Evolutionary conservation across 1,139 yeast species (phyloP).

Genomic region (Blastobotrys malaysiensis): DNA sequence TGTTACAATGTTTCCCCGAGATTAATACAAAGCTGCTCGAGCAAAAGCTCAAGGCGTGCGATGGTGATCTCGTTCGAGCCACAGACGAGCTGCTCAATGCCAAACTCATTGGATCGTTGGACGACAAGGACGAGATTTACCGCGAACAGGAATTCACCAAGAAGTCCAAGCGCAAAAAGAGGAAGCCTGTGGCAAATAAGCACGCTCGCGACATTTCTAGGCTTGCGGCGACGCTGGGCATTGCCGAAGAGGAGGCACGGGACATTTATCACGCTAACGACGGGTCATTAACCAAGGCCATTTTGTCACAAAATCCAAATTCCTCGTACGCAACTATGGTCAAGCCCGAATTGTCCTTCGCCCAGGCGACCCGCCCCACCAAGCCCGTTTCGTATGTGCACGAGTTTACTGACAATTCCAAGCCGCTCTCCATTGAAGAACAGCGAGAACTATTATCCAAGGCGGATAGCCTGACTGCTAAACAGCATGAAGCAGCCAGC

Average conservation of each 20-base stretch:
- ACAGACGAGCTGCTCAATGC: conserved; percentile 25
- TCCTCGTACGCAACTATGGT: neutral
- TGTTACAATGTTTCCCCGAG: conserved; percentile 24
- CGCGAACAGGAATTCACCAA: conserved; percentile 4
- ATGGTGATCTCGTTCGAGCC: conserved; percentile 21
- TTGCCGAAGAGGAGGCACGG: conserved; percentile 8
- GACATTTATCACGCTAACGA: conserved; percentile 11
- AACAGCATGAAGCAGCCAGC: conserved; percentile 1
- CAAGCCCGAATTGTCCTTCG: neutral
- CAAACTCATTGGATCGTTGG: conserved; percentile 16
- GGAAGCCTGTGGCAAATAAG: neutral
- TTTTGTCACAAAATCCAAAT: neutral
- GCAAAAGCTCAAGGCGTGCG: conserved; percentile 16
- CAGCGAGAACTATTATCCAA: neutral
- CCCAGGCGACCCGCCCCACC: neutral
- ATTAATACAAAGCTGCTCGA: conserved; percentile 15
- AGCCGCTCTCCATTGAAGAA: neutral
- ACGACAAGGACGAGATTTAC: conserved; percentile 9
- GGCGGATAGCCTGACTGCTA: neutral
- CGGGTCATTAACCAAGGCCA: conserved; percentile 8
- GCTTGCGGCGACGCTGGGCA: neutral
- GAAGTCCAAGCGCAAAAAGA: conserved; percentile 1
- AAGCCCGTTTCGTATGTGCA: neutral
- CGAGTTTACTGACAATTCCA: neutral
- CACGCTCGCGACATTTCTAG: neutral